Conservation (phyloP, 1,139 yeast species). For the Suhomyces kunorum region DNA sequence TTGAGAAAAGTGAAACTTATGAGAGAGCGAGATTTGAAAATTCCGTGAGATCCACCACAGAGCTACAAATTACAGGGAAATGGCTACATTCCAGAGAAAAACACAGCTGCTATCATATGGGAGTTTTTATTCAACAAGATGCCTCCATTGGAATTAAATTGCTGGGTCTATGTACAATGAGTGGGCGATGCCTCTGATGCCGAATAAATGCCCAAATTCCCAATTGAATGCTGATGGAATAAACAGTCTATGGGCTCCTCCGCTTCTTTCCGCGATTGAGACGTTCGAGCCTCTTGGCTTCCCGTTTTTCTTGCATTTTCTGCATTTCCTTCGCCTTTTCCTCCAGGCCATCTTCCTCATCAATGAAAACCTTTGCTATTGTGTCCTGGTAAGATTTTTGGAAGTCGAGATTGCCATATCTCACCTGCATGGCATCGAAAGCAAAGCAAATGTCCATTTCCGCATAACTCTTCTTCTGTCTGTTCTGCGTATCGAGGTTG, state of each 20-base stretch:
- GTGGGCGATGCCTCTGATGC: no score
- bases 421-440: constrained; percentile 42
- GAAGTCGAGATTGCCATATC: constrained; percentile 24
- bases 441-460: constrained; percentile 44
- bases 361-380: constrained; percentile 21
- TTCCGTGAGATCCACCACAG: not conserved
- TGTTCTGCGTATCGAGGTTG: constrained; percentile 15
- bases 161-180: not conserved
- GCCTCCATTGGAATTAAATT: no score
- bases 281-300: constrained; percentile 37
- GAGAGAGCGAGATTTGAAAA: not conserved
- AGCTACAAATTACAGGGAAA: no score
- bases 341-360: constrained; percentile 20
- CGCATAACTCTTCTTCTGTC: constrained; percentile 21
- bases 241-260: not conserved
- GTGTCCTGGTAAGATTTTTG: constrained; percentile 22
- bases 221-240: no score
- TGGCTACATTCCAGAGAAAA: no score
- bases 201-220: no score
- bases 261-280: constrained; percentile 18
- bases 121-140: no score
- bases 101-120: no score
- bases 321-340: constrained; percentile 27
- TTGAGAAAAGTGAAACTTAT: no score
- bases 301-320: constrained; percentile 35